Evolutionary conservation across 2,329 filamentous ascomycete genomes (phyloP).

Genomic region (Coniochaeta pulveracea): DNA sequence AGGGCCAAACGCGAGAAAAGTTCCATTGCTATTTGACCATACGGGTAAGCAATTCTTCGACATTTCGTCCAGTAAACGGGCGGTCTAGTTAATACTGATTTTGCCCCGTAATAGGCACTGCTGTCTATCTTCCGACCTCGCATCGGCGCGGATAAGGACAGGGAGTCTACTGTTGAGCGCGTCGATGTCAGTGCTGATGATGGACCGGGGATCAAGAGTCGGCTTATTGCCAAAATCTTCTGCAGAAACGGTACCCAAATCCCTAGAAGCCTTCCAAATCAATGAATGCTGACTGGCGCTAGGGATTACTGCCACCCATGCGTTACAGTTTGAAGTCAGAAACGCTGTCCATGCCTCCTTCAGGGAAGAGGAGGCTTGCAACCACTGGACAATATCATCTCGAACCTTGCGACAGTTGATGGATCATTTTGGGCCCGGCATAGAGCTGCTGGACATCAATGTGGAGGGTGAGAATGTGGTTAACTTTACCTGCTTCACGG

Average conservation of each 20-base stretch:
- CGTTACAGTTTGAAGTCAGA: constrained; percentile 61
- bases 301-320: constrained; percentile 68
- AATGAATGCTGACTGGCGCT: constrained; percentile 10
- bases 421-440: constrained; percentile 71
- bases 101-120: constrained; percentile 41
- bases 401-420: constrained; percentile 62
- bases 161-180: constrained; percentile 59
- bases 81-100: neutral
- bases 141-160: constrained; percentile 41
- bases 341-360: constrained; percentile 71
- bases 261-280: neutral
- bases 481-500: constrained; percentile 72
- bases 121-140: constrained; percentile 66
- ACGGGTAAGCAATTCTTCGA: constrained; percentile 31
- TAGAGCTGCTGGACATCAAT: constrained; percentile 71
- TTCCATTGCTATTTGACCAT: constrained; percentile 71
- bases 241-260: constrained; percentile 54
- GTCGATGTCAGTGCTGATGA: constrained; percentile 69
- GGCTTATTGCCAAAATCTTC: constrained; percentile 62
- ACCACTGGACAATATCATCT: constrained; percentile 64
- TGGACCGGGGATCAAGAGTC: constrained; percentile 57
- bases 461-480: constrained; percentile 60
- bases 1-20: constrained; percentile 36
- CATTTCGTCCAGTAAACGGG: neutral
- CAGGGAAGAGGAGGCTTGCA: constrained; percentile 50